These are phyloP conservation scores for Stephanodiscus triporus DNA, from an alignment of 108 stramenopile genomes.

Conservation along the genomic window DNA sequence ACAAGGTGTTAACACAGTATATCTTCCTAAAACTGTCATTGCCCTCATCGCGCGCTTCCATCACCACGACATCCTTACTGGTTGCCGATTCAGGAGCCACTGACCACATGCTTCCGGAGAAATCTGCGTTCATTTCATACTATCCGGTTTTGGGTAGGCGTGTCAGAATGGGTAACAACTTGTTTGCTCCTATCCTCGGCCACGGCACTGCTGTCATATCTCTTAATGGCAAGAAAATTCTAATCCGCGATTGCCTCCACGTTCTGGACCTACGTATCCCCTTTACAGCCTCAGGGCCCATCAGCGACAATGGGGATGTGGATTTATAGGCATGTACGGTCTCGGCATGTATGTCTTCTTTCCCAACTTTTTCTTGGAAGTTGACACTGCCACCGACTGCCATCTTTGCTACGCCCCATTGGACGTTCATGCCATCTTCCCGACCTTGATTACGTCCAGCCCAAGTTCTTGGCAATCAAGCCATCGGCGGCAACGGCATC, in stretches of 20 bases:
- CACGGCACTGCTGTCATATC: neutral
- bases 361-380: constrained; percentile 8
- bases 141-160: neutral
- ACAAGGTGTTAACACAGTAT: too few species aligned
- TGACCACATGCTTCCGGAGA: constrained; percentile 19
- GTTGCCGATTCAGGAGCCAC: constrained; percentile 23
- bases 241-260: constrained; percentile 25
- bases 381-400: constrained; percentile 19
- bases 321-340: constrained; percentile 5
- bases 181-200: neutral
- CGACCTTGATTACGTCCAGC: constrained; percentile 8
- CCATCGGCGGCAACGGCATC: neutral
- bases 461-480: neutral
- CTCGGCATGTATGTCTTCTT: constrained; percentile 15
- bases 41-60: neutral
- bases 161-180: constrained; percentile 1
- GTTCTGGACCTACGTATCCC: constrained; percentile 13
- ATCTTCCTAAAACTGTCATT: too few species aligned
- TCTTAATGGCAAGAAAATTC: constrained; percentile 18
- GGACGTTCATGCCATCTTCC: neutral
- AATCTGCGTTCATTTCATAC: constrained; percentile 22
- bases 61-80: neutral
- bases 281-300: constrained; percentile 16
- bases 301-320: constrained; percentile 8
- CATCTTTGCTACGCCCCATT: constrained; percentile 12